Base-by-base conservation (phyloP, 208 protist genomes). In the Porcisia hertigi region DNA sequence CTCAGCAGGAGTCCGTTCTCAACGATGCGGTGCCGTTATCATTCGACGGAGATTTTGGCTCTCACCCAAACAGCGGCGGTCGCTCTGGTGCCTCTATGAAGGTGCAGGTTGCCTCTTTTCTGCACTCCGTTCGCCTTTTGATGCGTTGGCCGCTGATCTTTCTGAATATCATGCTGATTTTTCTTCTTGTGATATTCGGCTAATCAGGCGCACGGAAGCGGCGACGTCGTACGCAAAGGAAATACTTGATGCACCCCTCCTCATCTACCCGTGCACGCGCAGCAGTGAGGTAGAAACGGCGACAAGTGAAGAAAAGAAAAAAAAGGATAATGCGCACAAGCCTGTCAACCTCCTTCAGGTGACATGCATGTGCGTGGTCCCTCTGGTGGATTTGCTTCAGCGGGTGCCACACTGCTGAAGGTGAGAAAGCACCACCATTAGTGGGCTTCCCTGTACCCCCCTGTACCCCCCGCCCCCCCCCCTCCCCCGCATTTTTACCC, bases 131-230 rank as follows among this genome's bases (percentile, higher is more conserved):
- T 11, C 88, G 93, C 3, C 88, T 85, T 69, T 75, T 97, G 49
- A 82, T 96, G 64, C 89, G 93, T 3, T 89, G 85, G 85, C 93
- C 93, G 12, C 81, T 97, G 18, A 94, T 97, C 57, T 81, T 97
- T 41, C 76, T 87, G 4, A 97, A 97, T 62, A 81, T 84, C 30
- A 75, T 81, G 14, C 77, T 94, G 64, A 91, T 95, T 67, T 63
- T 86, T n/a, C 82, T 95, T 60, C 83, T 86, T 11, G 59, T 97
- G 52, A 53, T 94, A 18, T 88, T 94, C 75, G 90, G 88, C 25
- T 97, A 71, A 87, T 67, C 23, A 45, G 49, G 57, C 66, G 20
- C n/a, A 34, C 20, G 0, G 20, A 20, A 60, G 43, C 0, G n/a
- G 3, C 8, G 11, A 23, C 7, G 14, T 25, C 16, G 9, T 14